phyloP scores from a whole-genome alignment of 2,329 filamentous ascomycete species.

The Echinosphaeria canescens region DNA sequence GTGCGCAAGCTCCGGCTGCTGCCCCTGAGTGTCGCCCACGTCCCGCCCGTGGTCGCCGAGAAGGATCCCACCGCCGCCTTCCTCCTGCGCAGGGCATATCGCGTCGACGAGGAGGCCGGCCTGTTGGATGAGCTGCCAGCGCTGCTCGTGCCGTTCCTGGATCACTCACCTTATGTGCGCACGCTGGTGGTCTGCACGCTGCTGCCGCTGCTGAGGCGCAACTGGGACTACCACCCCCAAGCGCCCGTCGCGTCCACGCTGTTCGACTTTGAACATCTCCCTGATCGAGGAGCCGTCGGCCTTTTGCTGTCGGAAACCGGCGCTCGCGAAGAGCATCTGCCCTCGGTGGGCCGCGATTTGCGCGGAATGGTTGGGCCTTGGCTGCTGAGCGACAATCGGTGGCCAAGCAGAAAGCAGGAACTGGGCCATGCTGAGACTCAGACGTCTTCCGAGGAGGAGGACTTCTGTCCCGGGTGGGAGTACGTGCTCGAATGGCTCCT shows the following conservation, averaged over 20 bases:
- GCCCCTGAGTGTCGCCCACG: conserved; percentile 27
- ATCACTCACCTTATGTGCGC: conserved; percentile 34
- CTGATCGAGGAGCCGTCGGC: conserved; percentile 34
- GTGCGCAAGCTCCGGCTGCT: conserved; percentile 40
- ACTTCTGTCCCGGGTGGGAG: conserved; percentile 41
- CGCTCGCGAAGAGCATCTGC: conserved; percentile 13
- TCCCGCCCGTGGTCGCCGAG: conserved; percentile 21
- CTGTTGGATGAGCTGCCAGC: conserved; percentile 43
- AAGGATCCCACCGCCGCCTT: conserved; percentile 34
- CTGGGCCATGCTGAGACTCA: too few relatives aligned
- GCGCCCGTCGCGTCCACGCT: conserved; percentile 27
- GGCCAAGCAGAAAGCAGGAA: conserved; percentile 14
- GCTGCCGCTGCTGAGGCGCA: conserved; percentile 45
- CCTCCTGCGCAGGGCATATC: conserved; percentile 42
- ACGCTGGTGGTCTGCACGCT: conserved; percentile 49
- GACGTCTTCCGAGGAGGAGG: conserved; percentile 7
- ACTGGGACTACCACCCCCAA: conserved; percentile 45
- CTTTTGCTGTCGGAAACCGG: conserved; percentile 38
- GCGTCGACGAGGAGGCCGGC: conserved; percentile 52
- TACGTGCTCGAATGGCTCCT: conserved; percentile 46
- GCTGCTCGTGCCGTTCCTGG: conserved; percentile 47
- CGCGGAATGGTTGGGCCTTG: conserved; percentile 50
- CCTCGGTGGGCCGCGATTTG: conserved; percentile 37
- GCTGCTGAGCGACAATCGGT: conserved; percentile 43
- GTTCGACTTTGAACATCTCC: conserved; percentile 37